Conservation (phyloP, 768 basidiomycete genomes). For the Trametes punicea region DNA sequence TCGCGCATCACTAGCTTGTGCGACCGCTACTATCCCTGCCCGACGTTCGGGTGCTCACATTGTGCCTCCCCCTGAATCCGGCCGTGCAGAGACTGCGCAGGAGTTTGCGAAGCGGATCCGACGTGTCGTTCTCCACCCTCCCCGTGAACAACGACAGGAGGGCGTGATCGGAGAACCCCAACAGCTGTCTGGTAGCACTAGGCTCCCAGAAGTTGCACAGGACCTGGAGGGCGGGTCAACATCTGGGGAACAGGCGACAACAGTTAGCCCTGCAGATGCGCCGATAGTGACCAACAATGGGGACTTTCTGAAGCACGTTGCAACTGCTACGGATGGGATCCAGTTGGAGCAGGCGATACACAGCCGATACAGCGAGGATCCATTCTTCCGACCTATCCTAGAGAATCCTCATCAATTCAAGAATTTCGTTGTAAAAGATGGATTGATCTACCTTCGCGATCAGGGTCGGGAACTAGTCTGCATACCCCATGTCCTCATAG, state of each 20-base stretch:
- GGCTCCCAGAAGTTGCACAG: too few species aligned
- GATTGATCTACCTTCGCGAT: constrained; percentile 20
- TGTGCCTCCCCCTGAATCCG: background rate
- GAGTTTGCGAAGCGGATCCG: background rate
- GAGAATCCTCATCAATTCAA: constrained; percentile 22
- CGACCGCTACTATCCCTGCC: too few species aligned
- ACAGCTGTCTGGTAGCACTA: background rate
- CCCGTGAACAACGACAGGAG: background rate
- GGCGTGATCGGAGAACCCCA: background rate
- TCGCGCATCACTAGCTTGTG: too few species aligned
- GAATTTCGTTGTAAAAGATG: constrained; percentile 28
- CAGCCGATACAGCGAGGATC: constrained; percentile 28
- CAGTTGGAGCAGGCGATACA: constrained; percentile 12
- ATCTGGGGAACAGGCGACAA: too few species aligned
- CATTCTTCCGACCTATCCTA: constrained; percentile 30
- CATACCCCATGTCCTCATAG: constrained; percentile 27
- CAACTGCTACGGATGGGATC: background rate
- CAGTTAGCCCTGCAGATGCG: too few species aligned
- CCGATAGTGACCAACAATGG: too few species aligned
- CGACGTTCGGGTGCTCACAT: too few species aligned
- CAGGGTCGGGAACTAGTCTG: background rate
- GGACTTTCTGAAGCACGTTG: background rate
- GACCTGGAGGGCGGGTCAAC: too few species aligned
- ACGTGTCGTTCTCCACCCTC: too few species aligned
- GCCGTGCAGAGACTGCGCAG: background rate